Evolutionary conservation across 2,329 filamentous ascomycete species (phyloP).

Genomic region (Cordyceps farinosa): DNA sequence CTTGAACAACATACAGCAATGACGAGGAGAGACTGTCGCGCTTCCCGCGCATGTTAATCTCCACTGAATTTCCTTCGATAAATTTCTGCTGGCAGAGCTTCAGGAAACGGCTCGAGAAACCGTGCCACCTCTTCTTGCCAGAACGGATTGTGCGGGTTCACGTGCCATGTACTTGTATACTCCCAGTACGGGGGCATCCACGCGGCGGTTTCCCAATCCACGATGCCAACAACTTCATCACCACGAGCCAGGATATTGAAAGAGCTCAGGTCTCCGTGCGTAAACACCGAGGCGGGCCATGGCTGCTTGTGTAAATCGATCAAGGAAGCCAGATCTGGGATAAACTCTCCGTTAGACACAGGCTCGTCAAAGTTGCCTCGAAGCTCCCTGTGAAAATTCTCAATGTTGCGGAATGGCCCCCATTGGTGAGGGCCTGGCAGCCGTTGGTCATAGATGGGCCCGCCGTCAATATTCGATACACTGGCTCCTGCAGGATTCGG

Average conservation of each 20-base stretch:
- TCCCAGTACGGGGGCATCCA: constrained; percentile 28
- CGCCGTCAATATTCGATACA: constrained; percentile 22
- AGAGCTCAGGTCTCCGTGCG: constrained; percentile 36
- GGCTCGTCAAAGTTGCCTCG: not conserved
- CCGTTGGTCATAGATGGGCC: constrained; percentile 25
- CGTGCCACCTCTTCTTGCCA: constrained; percentile 22
- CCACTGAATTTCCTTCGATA: not conserved
- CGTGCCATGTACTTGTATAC: constrained; percentile 21
- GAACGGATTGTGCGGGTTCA: constrained; percentile 21
- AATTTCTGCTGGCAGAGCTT: constrained; percentile 18
- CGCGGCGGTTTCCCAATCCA: constrained; percentile 27
- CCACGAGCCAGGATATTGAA: constrained; percentile 28
- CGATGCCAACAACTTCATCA: constrained; percentile 27
- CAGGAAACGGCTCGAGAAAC: constrained; percentile 19
- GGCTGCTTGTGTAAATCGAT: constrained; percentile 20
- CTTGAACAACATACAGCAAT: not conserved
- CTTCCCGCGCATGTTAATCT: not conserved
- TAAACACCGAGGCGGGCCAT: constrained; percentile 33
- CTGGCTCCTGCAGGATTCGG: constrained; percentile 12
- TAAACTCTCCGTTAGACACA: not conserved
- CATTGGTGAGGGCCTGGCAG: constrained; percentile 21
- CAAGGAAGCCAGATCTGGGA: constrained; percentile 16
- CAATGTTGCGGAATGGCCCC: constrained; percentile 28
- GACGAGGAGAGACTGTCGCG: not conserved
- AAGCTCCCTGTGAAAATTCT: constrained; percentile 28